Conservation (phyloP, 257 asterid species). For the Marsdenia floribunda region DNA sequence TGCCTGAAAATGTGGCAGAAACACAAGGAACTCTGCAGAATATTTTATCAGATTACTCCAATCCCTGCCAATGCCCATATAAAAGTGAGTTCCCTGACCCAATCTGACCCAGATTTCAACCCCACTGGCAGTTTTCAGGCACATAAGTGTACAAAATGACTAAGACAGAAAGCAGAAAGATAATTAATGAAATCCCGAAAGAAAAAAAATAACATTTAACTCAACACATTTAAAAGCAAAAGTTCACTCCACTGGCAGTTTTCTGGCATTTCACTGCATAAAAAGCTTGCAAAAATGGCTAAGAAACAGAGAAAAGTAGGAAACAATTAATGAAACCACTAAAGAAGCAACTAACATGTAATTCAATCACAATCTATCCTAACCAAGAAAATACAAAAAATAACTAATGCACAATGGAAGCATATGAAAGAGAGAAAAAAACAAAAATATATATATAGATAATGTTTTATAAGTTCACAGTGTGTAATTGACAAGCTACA, state of each 20-base stretch:
- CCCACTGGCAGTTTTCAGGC: no score
- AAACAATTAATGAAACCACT: background rate
- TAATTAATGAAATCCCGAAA: background rate
- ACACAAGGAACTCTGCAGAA: no score
- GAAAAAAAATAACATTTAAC: no score
- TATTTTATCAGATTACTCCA: no score
- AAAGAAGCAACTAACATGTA: background rate
- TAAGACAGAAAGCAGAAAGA: no score
- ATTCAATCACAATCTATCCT: background rate
- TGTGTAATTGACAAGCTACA: constrained; percentile 34
- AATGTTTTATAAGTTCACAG: constrained; percentile 5
- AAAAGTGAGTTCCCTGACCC: no score
- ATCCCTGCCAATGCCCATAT: no score
- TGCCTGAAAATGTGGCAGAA: background rate
- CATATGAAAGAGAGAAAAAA: background rate
- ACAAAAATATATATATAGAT: background rate
- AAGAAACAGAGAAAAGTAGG: background rate
- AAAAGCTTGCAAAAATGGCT: background rate
- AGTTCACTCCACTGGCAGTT: background rate
- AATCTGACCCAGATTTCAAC: no score
- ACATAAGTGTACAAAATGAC: no score
- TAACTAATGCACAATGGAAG: background rate
- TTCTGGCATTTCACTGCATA: background rate
- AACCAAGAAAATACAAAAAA: background rate
- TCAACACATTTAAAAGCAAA: background rate